Evolutionary conservation across 495 filamentous ascomycete genomes (phyloP).

Genomic region (Xylaria bambusicola): DNA sequence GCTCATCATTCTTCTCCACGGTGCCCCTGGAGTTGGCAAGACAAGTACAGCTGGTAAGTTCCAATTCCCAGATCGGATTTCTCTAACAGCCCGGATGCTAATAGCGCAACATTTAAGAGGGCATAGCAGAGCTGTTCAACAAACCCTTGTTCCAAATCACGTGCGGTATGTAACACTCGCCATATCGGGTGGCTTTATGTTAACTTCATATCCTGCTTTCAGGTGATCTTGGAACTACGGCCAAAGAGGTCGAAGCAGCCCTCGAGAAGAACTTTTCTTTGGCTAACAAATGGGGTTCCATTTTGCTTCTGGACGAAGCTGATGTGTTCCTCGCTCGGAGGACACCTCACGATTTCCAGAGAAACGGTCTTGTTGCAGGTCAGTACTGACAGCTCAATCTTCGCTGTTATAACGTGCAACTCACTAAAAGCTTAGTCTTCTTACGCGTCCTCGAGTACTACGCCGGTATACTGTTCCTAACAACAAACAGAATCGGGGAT

Average conservation of each 20-base stretch:
- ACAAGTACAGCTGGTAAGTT: constrained; percentile 42
- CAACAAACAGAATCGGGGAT: constrained; percentile 52
- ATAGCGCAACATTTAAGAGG: constrained; percentile 19
- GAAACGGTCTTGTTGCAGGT: constrained; percentile 54
- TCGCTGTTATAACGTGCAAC: no score
- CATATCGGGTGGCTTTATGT: no score
- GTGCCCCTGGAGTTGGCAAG: constrained; percentile 50
- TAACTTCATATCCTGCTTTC: no score
- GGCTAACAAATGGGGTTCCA: constrained; percentile 49
- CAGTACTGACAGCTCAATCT: no score
- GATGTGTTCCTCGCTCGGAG: constrained; percentile 59
- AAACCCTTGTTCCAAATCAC: constrained; percentile 36
- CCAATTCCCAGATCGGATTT: neutral
- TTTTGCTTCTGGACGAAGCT: constrained; percentile 59
- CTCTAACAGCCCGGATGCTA: no score
- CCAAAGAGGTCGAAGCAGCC: constrained; percentile 40
- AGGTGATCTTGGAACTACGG: constrained; percentile 18
- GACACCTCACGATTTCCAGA: constrained; percentile 38
- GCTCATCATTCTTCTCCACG: constrained; percentile 46
- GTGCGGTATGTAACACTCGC: constrained; percentile 25
- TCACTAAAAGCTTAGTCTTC: no score
- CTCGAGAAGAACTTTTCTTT: constrained; percentile 44
- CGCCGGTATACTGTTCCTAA: constrained; percentile 53
- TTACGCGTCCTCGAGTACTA: constrained; percentile 52
- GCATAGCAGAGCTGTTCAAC: constrained; percentile 29